Evolutionary conservation across 305 asterid species (phyloP).

Genomic region (Fraxinus baroniana): DNA sequence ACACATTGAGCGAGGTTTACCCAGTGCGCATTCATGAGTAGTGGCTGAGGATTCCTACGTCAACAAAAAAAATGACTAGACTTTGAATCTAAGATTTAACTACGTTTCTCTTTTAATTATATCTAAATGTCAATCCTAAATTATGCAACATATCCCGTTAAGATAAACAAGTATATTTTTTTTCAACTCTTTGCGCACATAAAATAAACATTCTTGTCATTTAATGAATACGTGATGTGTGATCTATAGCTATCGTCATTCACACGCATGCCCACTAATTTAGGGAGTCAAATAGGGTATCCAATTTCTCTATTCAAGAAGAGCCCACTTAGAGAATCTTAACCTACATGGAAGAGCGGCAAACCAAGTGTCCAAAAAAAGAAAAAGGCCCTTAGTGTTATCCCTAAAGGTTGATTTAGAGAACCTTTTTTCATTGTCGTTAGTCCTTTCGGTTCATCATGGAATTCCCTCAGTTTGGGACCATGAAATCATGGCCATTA

Average conservation of each 20-base stretch:
- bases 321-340: slow-evolving; percentile 23
- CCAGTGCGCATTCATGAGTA: too few relatives aligned
- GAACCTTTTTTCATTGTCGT: slow-evolving; percentile 2
- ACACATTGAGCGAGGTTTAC: too few relatives aligned
- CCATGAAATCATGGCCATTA: slow-evolving; percentile 15
- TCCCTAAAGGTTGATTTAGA: slow-evolving; percentile 20
- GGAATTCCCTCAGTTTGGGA: not conserved
- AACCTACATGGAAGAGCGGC: not conserved
- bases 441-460: slow-evolving; percentile 17
- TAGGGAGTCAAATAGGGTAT: slow-evolving; percentile 7
- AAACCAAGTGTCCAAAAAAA: not conserved
- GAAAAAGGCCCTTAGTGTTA: slow-evolving; percentile 2
- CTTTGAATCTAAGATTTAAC: not conserved
- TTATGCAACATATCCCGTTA: not conserved
- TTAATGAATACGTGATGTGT: not conserved
- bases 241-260: not conserved
- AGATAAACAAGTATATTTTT: not conserved
- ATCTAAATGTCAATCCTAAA: not conserved
- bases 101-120: not conserved
- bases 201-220: not conserved
- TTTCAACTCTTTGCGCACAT: not conserved
- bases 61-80: too few relatives aligned
- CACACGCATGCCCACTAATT: not conserved
- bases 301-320: not conserved
- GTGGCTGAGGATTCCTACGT: too few relatives aligned